Evolutionary conservation across 2,329 filamentous ascomycete species (phyloP).

Genomic region (Myriosclerotinia curreyana): DNA sequence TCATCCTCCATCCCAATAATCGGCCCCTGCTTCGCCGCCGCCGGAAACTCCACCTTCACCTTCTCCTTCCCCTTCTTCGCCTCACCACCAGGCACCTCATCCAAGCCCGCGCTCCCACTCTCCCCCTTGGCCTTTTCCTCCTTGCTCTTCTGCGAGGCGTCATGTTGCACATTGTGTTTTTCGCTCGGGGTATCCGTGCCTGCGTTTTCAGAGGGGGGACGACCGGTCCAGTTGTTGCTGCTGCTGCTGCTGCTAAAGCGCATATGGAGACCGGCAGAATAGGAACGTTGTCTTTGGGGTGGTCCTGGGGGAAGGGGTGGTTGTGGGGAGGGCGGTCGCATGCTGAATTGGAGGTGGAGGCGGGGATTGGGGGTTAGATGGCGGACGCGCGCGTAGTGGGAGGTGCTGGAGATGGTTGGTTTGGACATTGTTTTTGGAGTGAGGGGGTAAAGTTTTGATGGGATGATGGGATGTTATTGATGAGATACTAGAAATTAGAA

Average conservation of each 20-base stretch:
- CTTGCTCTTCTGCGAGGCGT: not conserved
- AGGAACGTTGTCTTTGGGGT: not conserved
- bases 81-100: not conserved
- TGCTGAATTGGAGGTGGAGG: conserved; percentile 4
- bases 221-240: not conserved
- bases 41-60: conserved; percentile 11
- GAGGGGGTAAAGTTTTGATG: too few species aligned
- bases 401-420: not conserved
- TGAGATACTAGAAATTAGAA: not conserved
- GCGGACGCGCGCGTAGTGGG: not conserved
- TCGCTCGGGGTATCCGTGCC: not conserved
- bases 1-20: conserved; percentile 22
- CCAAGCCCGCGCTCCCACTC: not conserved
- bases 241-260: not conserved
- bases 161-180: conserved; percentile 9
- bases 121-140: not conserved
- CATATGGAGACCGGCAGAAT: not conserved
- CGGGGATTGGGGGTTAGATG: conserved; percentile 11
- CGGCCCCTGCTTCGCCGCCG: not conserved
- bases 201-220: not conserved
- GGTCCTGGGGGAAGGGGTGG: not conserved
- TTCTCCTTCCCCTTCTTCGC: not conserved
- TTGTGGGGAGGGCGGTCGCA: not conserved
- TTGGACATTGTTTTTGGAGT: not conserved
- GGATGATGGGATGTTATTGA: not conserved